A percentile compares a stretch with the other conserved stretches of the same genome.
Conservation (phyloP, 2,329 filamentous ascomycete species). For the Thielaviopsis musarum region DNA sequence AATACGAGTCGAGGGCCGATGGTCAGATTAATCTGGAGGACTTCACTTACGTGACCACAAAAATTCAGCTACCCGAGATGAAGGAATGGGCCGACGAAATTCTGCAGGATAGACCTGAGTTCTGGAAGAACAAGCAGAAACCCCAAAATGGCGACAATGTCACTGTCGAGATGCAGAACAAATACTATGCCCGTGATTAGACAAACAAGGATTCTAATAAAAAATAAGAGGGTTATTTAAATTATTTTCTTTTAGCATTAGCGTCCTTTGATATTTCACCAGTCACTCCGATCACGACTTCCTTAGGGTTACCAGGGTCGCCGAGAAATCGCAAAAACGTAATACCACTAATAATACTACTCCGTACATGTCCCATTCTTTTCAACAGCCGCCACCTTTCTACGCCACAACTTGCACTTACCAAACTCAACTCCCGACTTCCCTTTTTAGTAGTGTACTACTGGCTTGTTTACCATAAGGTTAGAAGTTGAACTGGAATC, state of each 20-base stretch:
- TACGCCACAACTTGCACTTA: too few relatives aligned
- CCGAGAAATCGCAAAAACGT: too few relatives aligned
- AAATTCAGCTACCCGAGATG: constrained; percentile 61
- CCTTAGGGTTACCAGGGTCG: too few relatives aligned
- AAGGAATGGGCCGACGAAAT: constrained; percentile 64
- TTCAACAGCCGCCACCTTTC: too few relatives aligned
- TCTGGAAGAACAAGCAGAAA: constrained; percentile 41
- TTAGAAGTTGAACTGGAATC: neutral
- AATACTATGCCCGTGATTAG: constrained; percentile 8
- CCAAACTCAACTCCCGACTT: too few relatives aligned
- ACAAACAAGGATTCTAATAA: neutral
- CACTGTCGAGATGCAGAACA: constrained; percentile 31
- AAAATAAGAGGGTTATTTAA: neutral
- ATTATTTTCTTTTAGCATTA: too few relatives aligned
- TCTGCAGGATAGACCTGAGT: constrained; percentile 54
- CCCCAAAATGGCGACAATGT: neutral
- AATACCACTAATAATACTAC: neutral
- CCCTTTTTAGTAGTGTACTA: too few relatives aligned
- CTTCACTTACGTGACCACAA: constrained; percentile 62
- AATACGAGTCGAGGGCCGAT: constrained; percentile 66
- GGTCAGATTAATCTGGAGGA: constrained; percentile 63
- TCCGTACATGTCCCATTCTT: neutral
- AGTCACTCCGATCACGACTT: too few relatives aligned
- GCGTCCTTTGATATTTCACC: too few relatives aligned
- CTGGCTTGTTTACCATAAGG: too few relatives aligned